Evolutionary conservation across 441 rosid species (phyloP), one percentile per base, ranked within the genome.

Genomic region (Corymbia calophylla): DNA sequence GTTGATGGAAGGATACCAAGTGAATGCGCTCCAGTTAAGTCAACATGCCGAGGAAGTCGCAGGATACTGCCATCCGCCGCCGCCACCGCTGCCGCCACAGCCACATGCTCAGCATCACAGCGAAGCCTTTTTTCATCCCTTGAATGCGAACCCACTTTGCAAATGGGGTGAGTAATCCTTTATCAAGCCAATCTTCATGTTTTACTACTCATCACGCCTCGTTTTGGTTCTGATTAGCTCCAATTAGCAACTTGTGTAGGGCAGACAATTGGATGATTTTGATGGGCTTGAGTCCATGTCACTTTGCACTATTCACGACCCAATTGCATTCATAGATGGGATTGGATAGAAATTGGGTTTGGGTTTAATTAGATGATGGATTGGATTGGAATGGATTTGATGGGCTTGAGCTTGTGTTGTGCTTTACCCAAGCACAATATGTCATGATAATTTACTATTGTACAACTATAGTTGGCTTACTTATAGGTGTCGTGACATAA

Each of bases 131-230:
- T 98, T 94, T 68, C 99, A 96, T 88, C 98, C 95, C 47, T 87
- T 98, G 95, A 96, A 12, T 98, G 98, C 89, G 99, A 98, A 82
- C 99, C 99, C 66, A 96, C 99, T 32, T 93, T 97, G 91, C 99
- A 98, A 68, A 97, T 98, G 32, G 99, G 99, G 99, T 97, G 94
- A 53, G 90, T 9, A 53, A 32, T 53, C 49, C 60, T 16, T 3
- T 49, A 15, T 31, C 77, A 77, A 39, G 84, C 84, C 84, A 44
- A 77, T 23, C 84, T 2, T 44, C 84, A 2, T 77, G 51, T 77
- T 77, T 77, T 44, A 7, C n/a, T 77, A 44, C 53, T 23, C 18
- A 4, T 44, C 53, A 44, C 3, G 7, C 84, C 84, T 73, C n/a
- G 29, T 39, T 77, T 39, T 77, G 84, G 51, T 19, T 70, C 81